Base-by-base conservation (phyloP, 2,329 filamentous ascomycete species). In the Tolypocladium ophioglossoides region DNA sequence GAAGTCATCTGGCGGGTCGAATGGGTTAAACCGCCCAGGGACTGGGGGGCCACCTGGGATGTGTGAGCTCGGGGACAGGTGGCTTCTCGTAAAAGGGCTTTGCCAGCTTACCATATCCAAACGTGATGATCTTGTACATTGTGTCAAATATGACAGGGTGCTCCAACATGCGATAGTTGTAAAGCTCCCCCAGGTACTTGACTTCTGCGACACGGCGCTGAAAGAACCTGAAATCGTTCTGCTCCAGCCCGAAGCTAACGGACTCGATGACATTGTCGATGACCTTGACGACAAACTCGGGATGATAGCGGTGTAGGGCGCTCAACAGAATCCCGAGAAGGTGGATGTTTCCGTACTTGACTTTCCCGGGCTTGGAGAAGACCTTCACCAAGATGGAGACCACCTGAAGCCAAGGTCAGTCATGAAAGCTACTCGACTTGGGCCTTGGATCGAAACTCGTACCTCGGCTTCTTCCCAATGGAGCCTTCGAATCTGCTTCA, bases 181-280 rank as follows among this genome's bases (percentile, higher is more conserved):
- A 99, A 11, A 99, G 80, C 70, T 99, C 94, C 24, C 89, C 91
- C 6, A 99, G 78, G 67, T 96, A 99, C 68, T 96, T 97, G 64
- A 96, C 89, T 69, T 97, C 92, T 3, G 95, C 89, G 58, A 99
- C 86, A 24, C 94, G 86, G 56, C 91, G 86, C 71, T 99, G 94
- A 66, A 95, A 96, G 73, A 91, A 95, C 64, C 95, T 91, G 78
- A 96, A 99, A 67, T 99, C 94, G 63, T 97, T 97, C 62, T 91
- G 83, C 70, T 99, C 94, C 2, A 99, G 77, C 1, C 94, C 94
- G 59, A 95, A 80, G 0, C 82, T 87, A 59, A 99, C 86, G 7
- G 89, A 86, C 70, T 99, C 95, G 18, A 97, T 77, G 7, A 97
- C 74, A 59, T 92, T 91, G 67, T 99, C 94, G 58, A 99, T 89